phyloP scores from a whole-genome alignment of 176 grass and related monocot genomes.

The Aegilops speltoides region DNA sequence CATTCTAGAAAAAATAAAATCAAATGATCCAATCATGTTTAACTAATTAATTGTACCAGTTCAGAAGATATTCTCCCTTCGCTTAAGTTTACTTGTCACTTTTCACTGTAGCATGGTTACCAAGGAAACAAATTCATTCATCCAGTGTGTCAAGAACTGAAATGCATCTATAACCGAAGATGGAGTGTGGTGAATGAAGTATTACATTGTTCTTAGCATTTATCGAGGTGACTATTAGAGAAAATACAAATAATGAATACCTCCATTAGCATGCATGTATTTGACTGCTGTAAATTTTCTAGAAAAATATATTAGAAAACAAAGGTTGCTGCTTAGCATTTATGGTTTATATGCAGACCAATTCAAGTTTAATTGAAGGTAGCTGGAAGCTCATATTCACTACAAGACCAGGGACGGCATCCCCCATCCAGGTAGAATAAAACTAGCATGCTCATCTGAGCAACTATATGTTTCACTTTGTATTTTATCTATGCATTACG shows the following conservation, averaged over 20 bases:
- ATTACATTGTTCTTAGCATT: background rate
- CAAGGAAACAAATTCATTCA: no score
- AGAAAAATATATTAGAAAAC: background rate
- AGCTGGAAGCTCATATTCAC: constrained; percentile 95
- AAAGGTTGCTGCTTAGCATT: constrained; percentile 7
- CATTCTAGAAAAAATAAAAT: background rate
- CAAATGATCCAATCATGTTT: background rate
- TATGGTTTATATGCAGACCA: constrained; percentile 57
- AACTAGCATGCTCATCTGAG: background rate
- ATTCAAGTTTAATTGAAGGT: constrained; percentile 83
- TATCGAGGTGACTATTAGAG: background rate
- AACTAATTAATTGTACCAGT: background rate
- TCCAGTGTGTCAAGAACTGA: no score
- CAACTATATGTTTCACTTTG: constrained; percentile 27
- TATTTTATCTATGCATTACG: constrained; percentile 17
- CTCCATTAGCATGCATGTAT: background rate
- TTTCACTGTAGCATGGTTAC: background rate
- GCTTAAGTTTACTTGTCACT: background rate
- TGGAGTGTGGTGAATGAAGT: background rate
- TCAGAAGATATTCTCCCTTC: background rate
- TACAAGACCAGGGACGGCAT: constrained; percentile 95
- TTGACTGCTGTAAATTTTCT: background rate
- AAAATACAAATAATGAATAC: background rate
- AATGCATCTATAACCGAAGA: background rate
- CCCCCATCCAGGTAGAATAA: constrained; percentile 82